Percentiles rank a stretch among this genome's conserved stretches.
Evolutionary conservation across 2,329 filamentous ascomycete species (phyloP).

Genomic region (Alternaria arborescens): DNA sequence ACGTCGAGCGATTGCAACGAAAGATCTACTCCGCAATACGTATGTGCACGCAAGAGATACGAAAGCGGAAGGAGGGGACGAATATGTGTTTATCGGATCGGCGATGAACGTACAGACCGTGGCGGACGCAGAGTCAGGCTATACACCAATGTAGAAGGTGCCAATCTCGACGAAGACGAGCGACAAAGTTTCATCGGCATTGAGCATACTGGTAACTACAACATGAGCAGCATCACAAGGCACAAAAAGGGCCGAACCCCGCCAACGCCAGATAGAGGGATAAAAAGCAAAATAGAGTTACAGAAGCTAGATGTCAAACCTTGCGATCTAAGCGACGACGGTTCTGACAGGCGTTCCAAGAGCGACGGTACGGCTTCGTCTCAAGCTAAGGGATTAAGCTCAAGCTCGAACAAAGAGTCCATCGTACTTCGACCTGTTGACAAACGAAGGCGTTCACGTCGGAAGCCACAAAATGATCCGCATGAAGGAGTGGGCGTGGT

Average conservation of each 20-base stretch:
- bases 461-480: neutral
- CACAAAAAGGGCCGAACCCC: neutral
- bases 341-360: neutral
- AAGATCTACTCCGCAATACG: neutral
- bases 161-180: constrained; percentile 2
- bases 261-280: neutral
- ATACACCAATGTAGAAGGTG: constrained; percentile 5
- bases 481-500: neutral
- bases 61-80: constrained; percentile 2
- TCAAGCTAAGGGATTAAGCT: neutral
- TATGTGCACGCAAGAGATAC: constrained; percentile 3
- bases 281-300: neutral
- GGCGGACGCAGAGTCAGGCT: neutral
- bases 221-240: neutral
- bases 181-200: neutral
- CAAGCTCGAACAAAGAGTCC: neutral
- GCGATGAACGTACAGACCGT: neutral
- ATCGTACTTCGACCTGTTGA: neutral
- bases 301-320: neutral
- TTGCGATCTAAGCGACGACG: neutral
- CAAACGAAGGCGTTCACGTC: neutral
- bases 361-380: neutral
- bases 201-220: neutral
- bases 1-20: neutral
- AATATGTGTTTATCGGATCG: constrained; percentile 3